Evolutionary conservation across 768 basidiomycete species (phyloP), one percentile per base, ranked within the genome.

Genomic region (Pleurotus giganteus): DNA sequence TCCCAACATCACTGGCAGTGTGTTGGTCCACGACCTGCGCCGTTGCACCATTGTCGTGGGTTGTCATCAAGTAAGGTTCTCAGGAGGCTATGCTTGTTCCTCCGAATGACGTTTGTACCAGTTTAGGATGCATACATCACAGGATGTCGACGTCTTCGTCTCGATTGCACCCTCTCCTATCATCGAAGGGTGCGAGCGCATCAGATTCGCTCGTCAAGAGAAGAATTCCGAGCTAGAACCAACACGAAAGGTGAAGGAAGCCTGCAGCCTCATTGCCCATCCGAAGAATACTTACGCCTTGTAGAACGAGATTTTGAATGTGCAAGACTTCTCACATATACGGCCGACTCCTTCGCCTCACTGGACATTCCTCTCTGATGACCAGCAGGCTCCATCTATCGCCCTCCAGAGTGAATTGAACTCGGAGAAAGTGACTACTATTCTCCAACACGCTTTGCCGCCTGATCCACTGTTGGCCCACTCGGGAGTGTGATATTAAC

Each of bases 311-410:
- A 69, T 77, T 53, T 62, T 78, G n/a, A 57, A 74, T 2, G 82
- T 92, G 15, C 88, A 88, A 63, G 93, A 95, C 60, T 95, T 95
- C 65, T 89, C 91, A 17, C 91, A 94, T 67, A 88, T 94, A 56
- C 75, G 84, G 28, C 63, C 79, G 4, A 84, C 87, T 1, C 84
- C 83, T 0, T 94, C 93, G 3, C 91, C 93, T 8, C 83, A 94
- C 67, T 94, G 89, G 86, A 73, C 74, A 2, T 53, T 68, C 9
- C 57, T 78, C 47, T 47, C 59, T 1, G 37, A 43, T 0, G 63
- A 63, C n/a, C 23, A 23, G 21, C 15, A n/a, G 15, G 15, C 19
- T 4, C 49, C 49, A 12, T 7, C 7, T 4, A 51, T 34, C 34
- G 19, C 17, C 4, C 6, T 24, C 12, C 6, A 21, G 5, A 23